Evolutionary conservation across 2,329 filamentous ascomycete species (phyloP).

Genomic region (Fusarium musae): DNA sequence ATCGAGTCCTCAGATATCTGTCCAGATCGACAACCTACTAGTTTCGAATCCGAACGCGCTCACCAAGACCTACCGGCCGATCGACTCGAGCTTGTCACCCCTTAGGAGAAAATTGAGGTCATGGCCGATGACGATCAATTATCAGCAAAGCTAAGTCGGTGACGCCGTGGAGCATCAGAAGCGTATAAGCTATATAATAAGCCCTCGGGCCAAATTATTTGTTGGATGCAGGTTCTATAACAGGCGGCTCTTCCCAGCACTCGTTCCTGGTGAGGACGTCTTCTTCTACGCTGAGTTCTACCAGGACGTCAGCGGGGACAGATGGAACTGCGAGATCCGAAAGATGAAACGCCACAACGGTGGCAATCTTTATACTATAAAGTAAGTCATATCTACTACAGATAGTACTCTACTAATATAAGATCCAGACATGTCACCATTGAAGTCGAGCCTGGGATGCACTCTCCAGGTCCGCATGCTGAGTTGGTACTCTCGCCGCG

Average conservation of each 20-base stretch:
- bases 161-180: too few species aligned
- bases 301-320: too few species aligned
- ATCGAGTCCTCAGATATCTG: not conserved
- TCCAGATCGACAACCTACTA: not conserved
- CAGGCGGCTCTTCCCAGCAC: too few species aligned
- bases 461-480: rapidly evolving
- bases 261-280: too few species aligned
- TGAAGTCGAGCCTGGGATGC: rapidly evolving
- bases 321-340: too few species aligned
- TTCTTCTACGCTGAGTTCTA: too few species aligned
- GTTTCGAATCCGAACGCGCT: not conserved
- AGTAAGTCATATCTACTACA: too few species aligned
- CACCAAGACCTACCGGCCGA: not conserved
- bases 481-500: not conserved
- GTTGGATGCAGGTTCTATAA: too few species aligned
- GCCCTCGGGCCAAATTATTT: too few species aligned
- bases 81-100: rapidly evolving
- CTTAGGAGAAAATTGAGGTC: rapidly evolving
- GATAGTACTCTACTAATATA: not conserved
- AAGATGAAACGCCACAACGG: too few species aligned
- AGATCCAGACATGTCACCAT: not conserved
- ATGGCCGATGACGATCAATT: not conserved
- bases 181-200: not conserved
- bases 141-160: not conserved
- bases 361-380: too few species aligned